Base-by-base conservation (phyloP, 345 rosid species). In the Pistacia vera region DNA sequence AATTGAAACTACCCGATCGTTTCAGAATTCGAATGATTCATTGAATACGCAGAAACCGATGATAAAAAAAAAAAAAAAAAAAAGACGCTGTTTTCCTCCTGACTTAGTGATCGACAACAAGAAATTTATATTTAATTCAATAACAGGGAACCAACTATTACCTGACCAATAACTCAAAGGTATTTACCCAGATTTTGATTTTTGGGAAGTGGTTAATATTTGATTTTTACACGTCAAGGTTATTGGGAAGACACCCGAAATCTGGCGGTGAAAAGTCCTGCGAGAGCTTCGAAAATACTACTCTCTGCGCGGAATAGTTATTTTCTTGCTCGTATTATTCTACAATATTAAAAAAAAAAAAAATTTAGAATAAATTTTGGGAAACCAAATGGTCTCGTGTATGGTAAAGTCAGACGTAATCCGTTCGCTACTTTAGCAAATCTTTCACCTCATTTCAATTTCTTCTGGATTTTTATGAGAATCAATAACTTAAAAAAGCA, bases 141-240 rank as follows among this genome's bases (percentile, higher is more conserved):
- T 5, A 41, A 1, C 8, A 5, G 3, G 17, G 18, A 16, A 54
- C 18, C 5, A 54, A 6, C n/a, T 54, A 5, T 54, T 13, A 54
- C n/a, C 57, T 14, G n/a, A 35, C 22, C n/a, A 35, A 28, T 30
- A 11, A 46, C 68, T 9, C 16, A 36, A 2, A 62, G 59, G n/a
- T 72, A 61, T 28, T 48, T 25, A 44, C 25, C 60, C 49, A 18
- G 46, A 18, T 62, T n/a, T 14, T 10, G 48, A 51, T 62, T 18
- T 73, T 18, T 35, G 14, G 48, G 77, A 2, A 13, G 44, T 36
- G 28, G 68, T 62, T 48, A 46, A 38, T 54, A 30, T 59, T 38
- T 68, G 63, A 54, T 70, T 73, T 30, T 65, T 74, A 62, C 79
- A 74, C 79, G 79, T 60, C 76, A 70, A 74, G 73, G 22, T 18